These are phyloP conservation scores for Somion occarium DNA, from an alignment of 1,284 basidiomycete species.

Conservation along the genomic window DNA sequence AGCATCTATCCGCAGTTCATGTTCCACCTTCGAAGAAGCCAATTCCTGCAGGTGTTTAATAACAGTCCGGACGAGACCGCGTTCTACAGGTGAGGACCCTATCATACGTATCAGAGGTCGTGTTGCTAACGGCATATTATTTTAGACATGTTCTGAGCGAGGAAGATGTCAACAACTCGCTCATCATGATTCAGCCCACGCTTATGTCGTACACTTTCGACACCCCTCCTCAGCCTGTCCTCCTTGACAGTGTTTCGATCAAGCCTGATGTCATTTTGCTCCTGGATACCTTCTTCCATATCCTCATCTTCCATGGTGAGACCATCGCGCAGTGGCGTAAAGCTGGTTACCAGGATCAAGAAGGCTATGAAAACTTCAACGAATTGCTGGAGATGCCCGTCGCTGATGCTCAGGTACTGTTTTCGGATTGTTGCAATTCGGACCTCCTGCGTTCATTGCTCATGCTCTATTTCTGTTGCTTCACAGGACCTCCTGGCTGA, in stretches of 20 bases:
- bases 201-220: slow-evolving; percentile 99
- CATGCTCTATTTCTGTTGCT: not conserved
- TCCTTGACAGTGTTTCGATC: slow-evolving; percentile 97
- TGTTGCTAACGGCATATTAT: slow-evolving; percentile 9
- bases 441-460: slow-evolving; percentile 4
- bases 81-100: slow-evolving; percentile 74
- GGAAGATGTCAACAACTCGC: slow-evolving; percentile 98
- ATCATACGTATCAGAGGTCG: not conserved
- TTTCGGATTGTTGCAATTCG: not conserved
- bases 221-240: slow-evolving; percentile 83
- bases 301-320: slow-evolving; percentile 99
- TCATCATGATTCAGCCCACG: slow-evolving; percentile 99
- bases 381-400: slow-evolving; percentile 87
- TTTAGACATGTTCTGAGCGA: slow-evolving; percentile 90
- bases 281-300: slow-evolving; percentile 99
- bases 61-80: slow-evolving; percentile 99
- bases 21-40: slow-evolving; percentile 97
- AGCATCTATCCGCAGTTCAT: slow-evolving; percentile 99
- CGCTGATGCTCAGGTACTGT: slow-evolving; percentile 63
- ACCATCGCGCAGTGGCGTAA: slow-evolving; percentile 98
- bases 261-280: slow-evolving; percentile 95
- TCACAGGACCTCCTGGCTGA: slow-evolving; percentile 87
- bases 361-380: slow-evolving; percentile 98
- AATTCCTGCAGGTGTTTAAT: slow-evolving; percentile 99
- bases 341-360: slow-evolving; percentile 99